A percentile compares a stretch with the other conserved stretches of the same genome.
Conservation (phyloP, 1,284 basidiomycete species). For the Malassezia cuniculi region DNA sequence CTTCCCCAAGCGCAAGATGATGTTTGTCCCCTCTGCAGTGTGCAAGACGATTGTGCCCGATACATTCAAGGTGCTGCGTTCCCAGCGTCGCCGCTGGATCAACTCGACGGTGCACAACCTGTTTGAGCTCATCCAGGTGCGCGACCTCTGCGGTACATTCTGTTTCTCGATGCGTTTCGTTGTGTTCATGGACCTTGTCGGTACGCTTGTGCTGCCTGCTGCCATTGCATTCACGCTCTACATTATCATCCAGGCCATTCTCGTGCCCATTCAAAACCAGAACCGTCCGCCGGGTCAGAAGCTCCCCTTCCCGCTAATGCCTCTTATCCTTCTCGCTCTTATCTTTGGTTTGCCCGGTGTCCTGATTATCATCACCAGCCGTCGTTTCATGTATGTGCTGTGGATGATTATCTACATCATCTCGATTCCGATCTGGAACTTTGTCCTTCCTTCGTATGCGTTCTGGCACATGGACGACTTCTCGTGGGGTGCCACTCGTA, state of each 20-base stretch:
- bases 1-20: constrained; percentile 49
- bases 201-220: constrained; percentile 48
- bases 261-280: constrained; percentile 13
- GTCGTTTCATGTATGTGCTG: constrained; percentile 46
- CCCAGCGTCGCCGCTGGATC: constrained; percentile 49
- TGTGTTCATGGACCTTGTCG: constrained; percentile 48
- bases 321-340: constrained; percentile 44
- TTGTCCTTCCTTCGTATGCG: constrained; percentile 44
- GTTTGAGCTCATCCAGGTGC: constrained; percentile 47
- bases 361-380: constrained; percentile 47
- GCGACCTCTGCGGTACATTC: constrained; percentile 48
- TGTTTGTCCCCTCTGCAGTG: constrained; percentile 48
- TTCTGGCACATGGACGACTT: constrained; percentile 48
- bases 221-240: constrained; percentile 48
- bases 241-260: constrained; percentile 41
- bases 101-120: constrained; percentile 49
- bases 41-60: constrained; percentile 50
- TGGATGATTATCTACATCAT: constrained; percentile 48
- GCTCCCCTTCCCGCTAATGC: constrained; percentile 27
- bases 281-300: neutral
- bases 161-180: constrained; percentile 49
- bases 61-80: constrained; percentile 47
- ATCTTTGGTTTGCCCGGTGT: constrained; percentile 48
- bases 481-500: constrained; percentile 47
- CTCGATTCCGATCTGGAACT: constrained; percentile 48